Percentiles rank a stretch among this genome's conserved stretches.
Conservation (phyloP, 495 filamentous ascomycete genomes). For the Talaromyces adpressus region DNA sequence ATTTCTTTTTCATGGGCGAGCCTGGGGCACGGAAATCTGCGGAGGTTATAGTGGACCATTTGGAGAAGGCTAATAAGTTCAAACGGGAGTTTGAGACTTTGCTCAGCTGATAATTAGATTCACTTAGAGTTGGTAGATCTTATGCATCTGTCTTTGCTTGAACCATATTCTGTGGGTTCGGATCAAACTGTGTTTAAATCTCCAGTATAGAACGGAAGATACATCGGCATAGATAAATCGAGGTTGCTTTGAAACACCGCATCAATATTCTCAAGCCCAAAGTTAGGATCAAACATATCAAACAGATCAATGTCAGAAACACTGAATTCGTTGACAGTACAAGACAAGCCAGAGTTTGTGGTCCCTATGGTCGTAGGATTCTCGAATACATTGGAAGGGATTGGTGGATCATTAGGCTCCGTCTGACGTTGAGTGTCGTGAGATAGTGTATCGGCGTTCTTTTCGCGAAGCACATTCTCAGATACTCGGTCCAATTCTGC, state of each 20-base stretch:
- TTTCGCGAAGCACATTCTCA: neutral
- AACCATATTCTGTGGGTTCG: neutral
- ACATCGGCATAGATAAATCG: neutral
- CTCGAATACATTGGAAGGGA: neutral
- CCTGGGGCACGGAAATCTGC: conserved; percentile 14
- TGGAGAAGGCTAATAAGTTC: conserved; percentile 8
- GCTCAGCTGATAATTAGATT: neutral
- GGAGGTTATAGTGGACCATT: conserved; percentile 5
- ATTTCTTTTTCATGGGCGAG: conserved; percentile 23
- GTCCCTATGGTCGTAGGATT: too few relatives aligned
- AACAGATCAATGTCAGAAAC: neutral
- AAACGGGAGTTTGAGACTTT: neutral
- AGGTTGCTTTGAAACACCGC: conserved; percentile 2
- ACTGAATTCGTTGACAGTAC: too few relatives aligned
- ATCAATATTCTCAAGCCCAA: neutral
- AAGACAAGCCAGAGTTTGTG: neutral
- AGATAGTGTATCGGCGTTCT: neutral
- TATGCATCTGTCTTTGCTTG: neutral
- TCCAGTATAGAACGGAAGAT: neutral
- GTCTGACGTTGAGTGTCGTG: neutral
- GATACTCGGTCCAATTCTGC: neutral
- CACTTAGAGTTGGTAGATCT: neutral
- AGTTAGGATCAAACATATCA: conserved; percentile 3
- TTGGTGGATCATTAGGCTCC: neutral
- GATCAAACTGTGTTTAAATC: neutral